Base-by-base conservation (phyloP, 805 yeast species). In the Lachancea dasiensis region DNA sequence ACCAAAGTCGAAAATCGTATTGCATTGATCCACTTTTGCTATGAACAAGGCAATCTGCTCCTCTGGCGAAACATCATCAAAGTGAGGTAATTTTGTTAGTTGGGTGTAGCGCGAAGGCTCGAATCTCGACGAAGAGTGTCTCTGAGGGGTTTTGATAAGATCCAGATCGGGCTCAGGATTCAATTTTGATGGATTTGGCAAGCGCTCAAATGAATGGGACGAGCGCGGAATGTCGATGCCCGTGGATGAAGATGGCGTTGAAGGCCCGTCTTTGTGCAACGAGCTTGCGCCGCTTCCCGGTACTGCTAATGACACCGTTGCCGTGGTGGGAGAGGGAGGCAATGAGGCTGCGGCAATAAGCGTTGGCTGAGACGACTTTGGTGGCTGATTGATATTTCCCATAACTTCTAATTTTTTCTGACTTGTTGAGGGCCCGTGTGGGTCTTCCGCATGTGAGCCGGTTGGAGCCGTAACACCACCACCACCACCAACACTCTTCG, bases 1-100 rank as follows among this genome's bases (percentile, higher is more conserved):
- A 52, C 77, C 76, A 58, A 92, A 92, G 66, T 92, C 96, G 67
- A 90, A 92, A 67, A 92, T 77, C 18, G 87, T 80, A 59, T 86
- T 86, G 68, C 97, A 90, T 64, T 92, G 98, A 53, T 87, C 95
- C 36, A 90, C 79, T 56, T 92, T 92, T 51, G 82, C 82, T 38
- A 87, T 65, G 54, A 92, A 92, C 44, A 92, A 70, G 19, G 54
- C 45, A 36, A 80, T 75, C 45, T 82, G 81, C 55, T 86, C 90
- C 45, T 79, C 86, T 15, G 86, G 82, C 3, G 84, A 74, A 15
- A 89, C 95, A 51, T 89, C 96, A 48, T 86, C 89, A 56, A 90
- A 87, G 38, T 75, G 70, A 15, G 97, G 97, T 44, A 90, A 73
- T 60, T 81, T 81, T 45, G 68, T 81, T 65, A 72, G 81, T 46